Conservation (phyloP, 164 flowering plant species). For the Magnolia changhungtana region DNA sequence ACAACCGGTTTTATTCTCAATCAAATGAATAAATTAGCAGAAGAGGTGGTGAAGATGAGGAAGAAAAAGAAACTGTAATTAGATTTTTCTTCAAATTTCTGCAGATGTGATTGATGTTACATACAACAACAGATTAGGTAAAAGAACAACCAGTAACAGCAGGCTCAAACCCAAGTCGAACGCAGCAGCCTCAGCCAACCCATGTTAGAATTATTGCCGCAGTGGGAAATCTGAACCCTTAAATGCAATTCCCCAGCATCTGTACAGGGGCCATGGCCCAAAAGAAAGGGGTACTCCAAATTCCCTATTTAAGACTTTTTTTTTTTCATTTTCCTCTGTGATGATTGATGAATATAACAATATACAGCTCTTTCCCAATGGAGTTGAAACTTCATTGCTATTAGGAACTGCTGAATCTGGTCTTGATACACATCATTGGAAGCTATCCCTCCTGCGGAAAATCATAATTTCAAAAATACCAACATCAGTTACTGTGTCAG, state of each 20-base stretch:
- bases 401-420: not conserved
- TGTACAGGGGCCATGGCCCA: not conserved
- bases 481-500: not conserved
- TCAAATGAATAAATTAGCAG: not conserved
- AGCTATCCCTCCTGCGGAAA: not conserved
- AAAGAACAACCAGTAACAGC: not conserved
- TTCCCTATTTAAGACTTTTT: not conserved
- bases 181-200: not conserved
- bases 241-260: not conserved
- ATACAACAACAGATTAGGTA: not conserved
- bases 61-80: not conserved
- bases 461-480: not conserved
- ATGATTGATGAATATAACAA: not conserved
- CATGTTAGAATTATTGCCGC: not conserved
- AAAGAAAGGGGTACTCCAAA: not conserved
- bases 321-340: not conserved
- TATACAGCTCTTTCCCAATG: not conserved
- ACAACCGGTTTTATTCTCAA: not conserved
- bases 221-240: not conserved
- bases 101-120: not conserved
- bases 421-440: not conserved
- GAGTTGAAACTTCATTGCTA: not conserved
- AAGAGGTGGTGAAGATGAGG: not conserved
- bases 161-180: not conserved
- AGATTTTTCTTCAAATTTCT: not conserved